Base-by-base conservation (phyloP, 2,329 filamentous ascomycete genomes). In the Penicillium frequentans region DNA sequence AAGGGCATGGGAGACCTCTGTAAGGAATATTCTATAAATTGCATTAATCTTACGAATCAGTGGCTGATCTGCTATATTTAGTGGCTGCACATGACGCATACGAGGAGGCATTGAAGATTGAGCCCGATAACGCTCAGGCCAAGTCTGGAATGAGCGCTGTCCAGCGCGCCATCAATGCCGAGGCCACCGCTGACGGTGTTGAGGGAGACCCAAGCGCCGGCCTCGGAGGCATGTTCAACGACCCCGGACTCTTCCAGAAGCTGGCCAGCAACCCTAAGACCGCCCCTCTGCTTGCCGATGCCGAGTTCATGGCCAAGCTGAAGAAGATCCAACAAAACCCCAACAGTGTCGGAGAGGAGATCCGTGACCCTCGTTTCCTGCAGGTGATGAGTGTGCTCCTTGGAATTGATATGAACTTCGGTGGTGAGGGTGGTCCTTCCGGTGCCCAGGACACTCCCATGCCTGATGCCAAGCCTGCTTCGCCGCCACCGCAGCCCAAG, bases 241-340 rank as follows among this genome's bases (percentile, higher is more conserved):
- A 99, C 74, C 95, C 95, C 19, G 86, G 92, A 70, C 80, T 99
- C 65, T 82, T 96, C 62, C 84, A 91, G 74, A 99, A 99, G 82
- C 87, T 99, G 57, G 92, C 93, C 62, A 84, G 79, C 68, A 98
- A 98, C 81, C 95, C 96, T 61, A 98, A 98, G 86, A 99, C 96
- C 11, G 88, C 89, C 63, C 75, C 82, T 13, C 86, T 90, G 68
- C 86, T 99, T 31, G 88, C 86, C 57, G 95, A 99, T 70, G 83
- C 88, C 10, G 81, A 86, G 27, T 99, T 99, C 79, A 96, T 99
- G 89, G 79, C 83, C 63, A 98, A 96, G 79, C 82, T 99, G 56
- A 88, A 95, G 75, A 83, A 86, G 50, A 80, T 98, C 61, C 87
- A 90, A 78, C 81, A 86, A 65, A 95, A 97, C 78, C 93, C 95